These are phyloP conservation scores for Jasminum sambac DNA, from an alignment of 257 asterid genomes.

Conservation along the genomic window DNA sequence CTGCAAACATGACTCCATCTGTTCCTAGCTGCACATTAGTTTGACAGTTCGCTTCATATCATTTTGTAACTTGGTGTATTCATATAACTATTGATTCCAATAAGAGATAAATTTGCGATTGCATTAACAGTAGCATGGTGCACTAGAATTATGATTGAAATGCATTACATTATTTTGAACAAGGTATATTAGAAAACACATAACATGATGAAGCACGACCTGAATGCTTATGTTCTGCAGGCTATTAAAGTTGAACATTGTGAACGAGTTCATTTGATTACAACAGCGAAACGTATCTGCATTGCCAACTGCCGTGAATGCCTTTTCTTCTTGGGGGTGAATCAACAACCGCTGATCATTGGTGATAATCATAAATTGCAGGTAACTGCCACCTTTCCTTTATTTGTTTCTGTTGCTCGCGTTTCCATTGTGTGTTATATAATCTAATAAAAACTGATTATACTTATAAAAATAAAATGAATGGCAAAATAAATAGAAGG, in stretches of 20 bases:
- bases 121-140: background rate
- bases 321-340: conserved; percentile 84
- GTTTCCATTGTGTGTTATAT: background rate
- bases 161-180: conserved; percentile 9
- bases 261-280: conserved; percentile 88
- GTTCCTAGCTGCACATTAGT: conserved; percentile 4
- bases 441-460: background rate
- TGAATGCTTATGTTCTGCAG: conserved; percentile 37
- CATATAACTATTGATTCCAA: background rate
- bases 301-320: conserved; percentile 96
- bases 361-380: conserved; percentile 97
- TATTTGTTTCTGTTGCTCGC: conserved; percentile 16
- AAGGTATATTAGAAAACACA: conserved; percentile 3
- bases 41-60: background rate
- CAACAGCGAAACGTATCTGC: conserved; percentile 85
- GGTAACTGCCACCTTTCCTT: conserved; percentile 40
- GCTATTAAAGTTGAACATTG: conserved; percentile 94
- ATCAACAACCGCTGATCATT: conserved; percentile 85
- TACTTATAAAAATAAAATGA: background rate
- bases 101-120: conserved; percentile 4
- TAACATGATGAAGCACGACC: conserved; percentile 11
- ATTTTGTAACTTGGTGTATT: conserved; percentile 10
- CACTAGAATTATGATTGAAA: background rate
- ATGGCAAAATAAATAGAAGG: background rate
- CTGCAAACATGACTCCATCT: conserved; percentile 16